phyloP scores from a whole-genome alignment of 2,329 filamentous ascomycete species.

The Monosporascus ibericus region DNA sequence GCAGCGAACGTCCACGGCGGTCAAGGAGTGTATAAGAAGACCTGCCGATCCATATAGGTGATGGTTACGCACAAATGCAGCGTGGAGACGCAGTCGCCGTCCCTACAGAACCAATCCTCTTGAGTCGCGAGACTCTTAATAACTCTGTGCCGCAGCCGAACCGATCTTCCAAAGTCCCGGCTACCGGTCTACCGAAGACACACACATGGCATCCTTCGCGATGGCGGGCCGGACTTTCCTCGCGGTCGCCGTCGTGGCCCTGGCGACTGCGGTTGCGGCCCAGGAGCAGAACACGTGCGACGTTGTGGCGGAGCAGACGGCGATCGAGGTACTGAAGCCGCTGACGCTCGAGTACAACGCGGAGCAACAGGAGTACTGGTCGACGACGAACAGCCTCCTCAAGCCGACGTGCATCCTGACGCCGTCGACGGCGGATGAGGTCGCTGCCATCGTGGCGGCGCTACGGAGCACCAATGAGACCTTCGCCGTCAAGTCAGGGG shows the following conservation, averaged over 20 bases:
- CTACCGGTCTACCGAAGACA: neutral
- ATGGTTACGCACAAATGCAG: too few relatives aligned
- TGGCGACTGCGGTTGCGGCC: slow-evolving; percentile 11
- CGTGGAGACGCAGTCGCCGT: too few relatives aligned
- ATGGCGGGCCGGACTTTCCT: slow-evolving; percentile 12
- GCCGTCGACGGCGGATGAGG: slow-evolving; percentile 42
- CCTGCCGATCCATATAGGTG: too few relatives aligned
- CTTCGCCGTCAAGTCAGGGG: slow-evolving; percentile 52
- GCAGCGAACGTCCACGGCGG: too few relatives aligned
- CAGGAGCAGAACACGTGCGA: slow-evolving; percentile 29
- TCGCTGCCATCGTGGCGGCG: slow-evolving; percentile 44
- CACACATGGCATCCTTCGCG: neutral
- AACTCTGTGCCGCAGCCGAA: too few relatives aligned
- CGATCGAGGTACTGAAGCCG: slow-evolving; percentile 27
- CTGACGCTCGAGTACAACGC: slow-evolving; percentile 27
- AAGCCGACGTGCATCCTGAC: slow-evolving; percentile 41
- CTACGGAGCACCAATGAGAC: slow-evolving; percentile 39
- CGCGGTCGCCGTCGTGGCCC: slow-evolving; percentile 9
- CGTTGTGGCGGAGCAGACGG: slow-evolving; percentile 24
- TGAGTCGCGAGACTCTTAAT: too few relatives aligned
- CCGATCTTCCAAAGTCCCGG: too few relatives aligned
- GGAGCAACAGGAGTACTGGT: slow-evolving; percentile 40
- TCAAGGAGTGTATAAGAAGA: too few relatives aligned
- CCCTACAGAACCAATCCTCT: too few relatives aligned
- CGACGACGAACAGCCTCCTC: slow-evolving; percentile 34